These are phyloP conservation scores for Cryomyces minteri DNA, from an alignment of 495 filamentous ascomycete genomes.

Conservation along the genomic window DNA sequence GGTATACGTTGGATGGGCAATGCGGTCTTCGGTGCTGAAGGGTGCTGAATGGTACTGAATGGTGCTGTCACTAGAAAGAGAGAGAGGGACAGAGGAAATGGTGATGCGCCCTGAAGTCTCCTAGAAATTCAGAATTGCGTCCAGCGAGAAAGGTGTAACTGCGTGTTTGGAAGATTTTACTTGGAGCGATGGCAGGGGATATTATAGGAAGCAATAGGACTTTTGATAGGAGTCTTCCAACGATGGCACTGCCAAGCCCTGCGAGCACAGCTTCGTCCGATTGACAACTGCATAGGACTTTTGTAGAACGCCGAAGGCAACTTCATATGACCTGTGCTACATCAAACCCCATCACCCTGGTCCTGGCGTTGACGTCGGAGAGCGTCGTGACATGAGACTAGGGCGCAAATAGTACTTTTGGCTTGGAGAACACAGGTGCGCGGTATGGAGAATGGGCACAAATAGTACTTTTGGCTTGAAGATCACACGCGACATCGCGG, in stretches of 20 bases:
- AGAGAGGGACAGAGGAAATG: too few species aligned
- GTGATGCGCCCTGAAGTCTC: neutral
- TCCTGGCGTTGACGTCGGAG: neutral
- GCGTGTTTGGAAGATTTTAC: neutral
- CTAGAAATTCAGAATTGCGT: neutral
- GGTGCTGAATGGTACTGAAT: too few species aligned
- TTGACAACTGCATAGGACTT: neutral
- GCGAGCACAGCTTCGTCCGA: neutral
- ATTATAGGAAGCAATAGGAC: neutral
- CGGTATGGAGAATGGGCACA: too few species aligned
- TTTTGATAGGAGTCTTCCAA: neutral
- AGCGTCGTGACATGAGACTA: neutral
- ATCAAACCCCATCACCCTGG: neutral
- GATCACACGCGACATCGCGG: neutral
- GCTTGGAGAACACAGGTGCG: too few species aligned
- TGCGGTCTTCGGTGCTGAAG: too few species aligned
- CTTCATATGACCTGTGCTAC: neutral
- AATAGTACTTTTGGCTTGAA: neutral
- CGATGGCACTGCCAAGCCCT: neutral
- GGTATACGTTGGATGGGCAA: too few species aligned
- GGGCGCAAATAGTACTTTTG: constrained; percentile 1
- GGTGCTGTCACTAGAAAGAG: too few species aligned
- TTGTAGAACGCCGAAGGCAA: neutral
- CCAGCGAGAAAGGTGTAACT: neutral
- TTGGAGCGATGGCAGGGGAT: too few species aligned